Conservation (phyloP, 768 basidiomycete genomes). For the Termitomyces sp. region DNA sequence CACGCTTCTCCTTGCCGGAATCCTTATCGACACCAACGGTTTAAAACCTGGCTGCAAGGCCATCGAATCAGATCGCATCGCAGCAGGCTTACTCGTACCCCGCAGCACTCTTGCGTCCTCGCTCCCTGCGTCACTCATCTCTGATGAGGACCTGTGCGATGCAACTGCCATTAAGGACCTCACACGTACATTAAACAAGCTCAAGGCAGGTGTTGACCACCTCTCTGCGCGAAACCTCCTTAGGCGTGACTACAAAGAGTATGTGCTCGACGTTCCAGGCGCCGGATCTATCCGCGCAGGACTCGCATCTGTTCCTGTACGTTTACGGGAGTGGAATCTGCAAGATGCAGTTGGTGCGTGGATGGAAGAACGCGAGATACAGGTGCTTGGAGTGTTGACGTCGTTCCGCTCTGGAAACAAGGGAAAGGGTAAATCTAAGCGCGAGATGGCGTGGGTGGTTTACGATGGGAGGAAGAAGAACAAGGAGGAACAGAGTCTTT, state of each 20-base stretch:
- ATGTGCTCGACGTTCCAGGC: slow-evolving; percentile 40
- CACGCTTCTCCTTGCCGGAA: slow-evolving; percentile 71
- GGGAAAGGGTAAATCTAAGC: slow-evolving; percentile 48
- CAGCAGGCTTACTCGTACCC: slow-evolving; percentile 61
- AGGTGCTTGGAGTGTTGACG: slow-evolving; percentile 77
- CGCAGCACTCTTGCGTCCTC: slow-evolving; percentile 38
- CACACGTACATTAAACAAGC: slow-evolving; percentile 36
- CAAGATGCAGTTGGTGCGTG: slow-evolving; percentile 41
- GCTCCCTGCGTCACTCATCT: slow-evolving; percentile 15
- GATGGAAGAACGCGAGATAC: slow-evolving; percentile 60
- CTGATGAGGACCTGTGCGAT: slow-evolving; percentile 27
- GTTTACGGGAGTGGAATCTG: slow-evolving; percentile 51
- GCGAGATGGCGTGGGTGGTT: slow-evolving; percentile 67
- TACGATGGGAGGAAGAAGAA: slow-evolving; percentile 22
- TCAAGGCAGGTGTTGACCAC: slow-evolving; percentile 66
- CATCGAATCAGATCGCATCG: slow-evolving; percentile 59
- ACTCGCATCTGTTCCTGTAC: slow-evolving; percentile 76
- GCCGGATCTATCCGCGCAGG: slow-evolving; percentile 54
- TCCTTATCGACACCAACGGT: slow-evolving; percentile 84
- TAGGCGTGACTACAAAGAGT: slow-evolving; percentile 95
- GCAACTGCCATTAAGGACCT: slow-evolving; percentile 43
- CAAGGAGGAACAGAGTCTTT: slow-evolving; percentile 19
- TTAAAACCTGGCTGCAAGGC: slow-evolving; percentile 50
- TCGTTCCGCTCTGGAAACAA: slow-evolving; percentile 44
- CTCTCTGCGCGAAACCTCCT: slow-evolving; percentile 74